phyloP scores from a whole-genome alignment of 805 yeast genomes.

The Nakazawaea holstii region DNA sequence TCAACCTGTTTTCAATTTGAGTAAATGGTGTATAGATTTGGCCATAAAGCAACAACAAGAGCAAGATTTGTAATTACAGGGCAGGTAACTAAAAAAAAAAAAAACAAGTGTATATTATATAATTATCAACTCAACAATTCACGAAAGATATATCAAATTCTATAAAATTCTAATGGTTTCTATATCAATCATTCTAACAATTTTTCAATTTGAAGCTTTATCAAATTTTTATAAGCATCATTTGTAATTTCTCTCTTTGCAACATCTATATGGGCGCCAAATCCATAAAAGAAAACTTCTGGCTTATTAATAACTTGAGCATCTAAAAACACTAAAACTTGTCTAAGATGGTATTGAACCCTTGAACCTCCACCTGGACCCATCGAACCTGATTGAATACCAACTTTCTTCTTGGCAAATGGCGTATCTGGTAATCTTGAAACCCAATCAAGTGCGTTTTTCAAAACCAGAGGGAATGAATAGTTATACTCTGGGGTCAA shows the following conservation, averaged over 20 bases:
- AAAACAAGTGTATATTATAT: background rate
- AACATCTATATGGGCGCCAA: background rate
- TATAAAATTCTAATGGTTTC: no score
- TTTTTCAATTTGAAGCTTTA: slow-evolving; percentile 1
- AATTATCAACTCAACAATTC: background rate
- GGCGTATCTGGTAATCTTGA: slow-evolving; percentile 6
- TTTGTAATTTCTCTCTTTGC: slow-evolving; percentile 3
- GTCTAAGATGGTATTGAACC: slow-evolving; percentile 5
- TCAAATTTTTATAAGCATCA: background rate
- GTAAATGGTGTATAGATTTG: slow-evolving; percentile 67
- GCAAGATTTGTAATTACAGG: slow-evolving; percentile 8
- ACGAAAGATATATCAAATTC: background rate
- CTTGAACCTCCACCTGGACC: slow-evolving; percentile 5
- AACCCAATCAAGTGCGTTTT: slow-evolving; percentile 7
- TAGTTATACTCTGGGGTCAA: slow-evolving; percentile 9
- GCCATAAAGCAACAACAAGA: slow-evolving; percentile 47
- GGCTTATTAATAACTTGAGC: slow-evolving; percentile 4
- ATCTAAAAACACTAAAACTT: slow-evolving; percentile 5
- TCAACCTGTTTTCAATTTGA: slow-evolving; percentile 59
- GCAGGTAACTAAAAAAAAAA: background rate
- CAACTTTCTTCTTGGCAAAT: slow-evolving; percentile 4
- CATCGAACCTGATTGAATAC: background rate
- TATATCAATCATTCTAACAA: background rate
- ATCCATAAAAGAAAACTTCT: background rate
- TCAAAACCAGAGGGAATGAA: slow-evolving; percentile 1